phyloP scores from a whole-genome alignment of 176 grass and related monocot species.

The Avena insularis region DNA sequence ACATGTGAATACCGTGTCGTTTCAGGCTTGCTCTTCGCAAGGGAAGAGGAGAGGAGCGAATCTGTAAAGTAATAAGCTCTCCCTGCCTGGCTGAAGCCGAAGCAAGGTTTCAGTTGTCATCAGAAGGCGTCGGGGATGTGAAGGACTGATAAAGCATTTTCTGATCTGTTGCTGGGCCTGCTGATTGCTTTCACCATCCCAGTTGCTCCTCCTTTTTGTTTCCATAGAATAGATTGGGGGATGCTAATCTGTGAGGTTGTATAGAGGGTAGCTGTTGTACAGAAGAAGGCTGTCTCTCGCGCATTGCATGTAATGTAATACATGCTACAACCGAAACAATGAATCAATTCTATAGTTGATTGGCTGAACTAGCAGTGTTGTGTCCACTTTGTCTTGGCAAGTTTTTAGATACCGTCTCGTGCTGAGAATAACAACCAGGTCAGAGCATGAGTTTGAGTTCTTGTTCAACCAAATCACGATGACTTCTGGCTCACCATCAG shows the following conservation, averaged over 20 bases:
- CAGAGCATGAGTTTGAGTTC: neutral
- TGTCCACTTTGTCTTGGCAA: neutral
- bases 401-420: neutral
- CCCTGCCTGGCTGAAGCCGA: constrained; percentile 87
- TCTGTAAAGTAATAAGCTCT: constrained; percentile 90
- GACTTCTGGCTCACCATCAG: neutral
- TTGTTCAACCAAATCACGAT: neutral
- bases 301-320: constrained; percentile 31
- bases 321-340: neutral
- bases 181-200: neutral
- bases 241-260: constrained; percentile 17
- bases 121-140: constrained; percentile 74
- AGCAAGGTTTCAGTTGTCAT: constrained; percentile 74
- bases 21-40: constrained; percentile 88
- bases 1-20: constrained; percentile 7
- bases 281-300: constrained; percentile 7
- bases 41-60: constrained; percentile 86
- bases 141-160: constrained; percentile 63
- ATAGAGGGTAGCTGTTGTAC: constrained; percentile 30
- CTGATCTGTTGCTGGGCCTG: neutral
- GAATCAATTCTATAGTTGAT: constrained; percentile 18
- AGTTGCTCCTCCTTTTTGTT: neutral
- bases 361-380: neutral
- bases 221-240: neutral
- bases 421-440: neutral